These are phyloP conservation scores for Coelastrella sp. DNA, from an alignment of 139 green algal genomes.

Conservation along the genomic window DNA sequence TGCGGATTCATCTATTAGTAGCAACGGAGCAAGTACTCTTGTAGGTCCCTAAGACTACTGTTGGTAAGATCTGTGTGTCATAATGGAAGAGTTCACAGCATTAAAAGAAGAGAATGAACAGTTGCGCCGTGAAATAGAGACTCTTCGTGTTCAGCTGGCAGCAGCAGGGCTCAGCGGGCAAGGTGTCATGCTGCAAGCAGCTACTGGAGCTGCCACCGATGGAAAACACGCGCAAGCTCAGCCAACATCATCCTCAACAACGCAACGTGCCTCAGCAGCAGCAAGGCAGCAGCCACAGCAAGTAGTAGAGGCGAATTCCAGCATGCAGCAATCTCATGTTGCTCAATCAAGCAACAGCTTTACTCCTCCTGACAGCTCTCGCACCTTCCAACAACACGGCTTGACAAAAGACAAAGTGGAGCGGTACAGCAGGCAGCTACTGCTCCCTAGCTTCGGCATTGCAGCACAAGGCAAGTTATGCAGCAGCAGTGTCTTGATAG, in stretches of 20 bases:
- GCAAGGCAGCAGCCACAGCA: neutral
- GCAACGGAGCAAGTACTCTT: no score
- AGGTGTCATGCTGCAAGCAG: no score
- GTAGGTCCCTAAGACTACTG: no score
- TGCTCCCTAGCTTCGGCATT: slow-evolving; percentile 86
- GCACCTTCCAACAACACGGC: slow-evolving; percentile 51
- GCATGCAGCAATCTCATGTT: neutral
- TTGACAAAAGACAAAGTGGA: slow-evolving; percentile 76
- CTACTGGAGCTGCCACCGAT: no score
- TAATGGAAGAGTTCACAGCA: neutral
- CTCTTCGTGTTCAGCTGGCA: neutral
- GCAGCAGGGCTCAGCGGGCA: neutral
- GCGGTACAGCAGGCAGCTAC: slow-evolving; percentile 89
- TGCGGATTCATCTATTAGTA: no score
- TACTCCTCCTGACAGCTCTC: neutral
- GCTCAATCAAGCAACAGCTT: neutral
- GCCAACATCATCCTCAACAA: no score
- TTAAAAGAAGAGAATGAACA: neutral
- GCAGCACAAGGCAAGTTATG: slow-evolving; percentile 79
- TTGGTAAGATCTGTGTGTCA: neutral
- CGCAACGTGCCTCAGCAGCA: no score
- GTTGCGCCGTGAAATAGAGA: neutral
- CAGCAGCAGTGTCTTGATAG: slow-evolving; percentile 77
- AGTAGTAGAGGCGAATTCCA: neutral
- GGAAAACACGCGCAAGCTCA: no score